Evolutionary conservation across 192 early-diverging fungal species (phyloP).

Genomic region (Radiomyces spectabilis): DNA sequence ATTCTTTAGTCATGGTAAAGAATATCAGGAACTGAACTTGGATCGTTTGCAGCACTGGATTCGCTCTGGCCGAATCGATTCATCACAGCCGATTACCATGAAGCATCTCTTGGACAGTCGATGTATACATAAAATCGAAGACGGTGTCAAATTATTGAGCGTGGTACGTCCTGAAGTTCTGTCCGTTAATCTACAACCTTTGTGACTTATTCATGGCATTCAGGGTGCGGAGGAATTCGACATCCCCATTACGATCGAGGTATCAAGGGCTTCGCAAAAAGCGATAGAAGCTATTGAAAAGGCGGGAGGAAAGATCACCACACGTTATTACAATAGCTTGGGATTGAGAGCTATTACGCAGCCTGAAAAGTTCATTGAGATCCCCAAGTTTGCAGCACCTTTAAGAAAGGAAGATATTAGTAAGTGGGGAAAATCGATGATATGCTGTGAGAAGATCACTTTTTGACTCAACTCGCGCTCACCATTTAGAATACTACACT

Average conservation of each 20-base stretch:
- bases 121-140: slow-evolving; percentile 66
- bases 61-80: slow-evolving; percentile 73
- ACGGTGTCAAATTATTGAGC: slow-evolving; percentile 80
- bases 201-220: not conserved
- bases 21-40: slow-evolving; percentile 69
- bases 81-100: slow-evolving; percentile 75
- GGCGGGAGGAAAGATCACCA: slow-evolving; percentile 73
- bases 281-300: slow-evolving; percentile 79
- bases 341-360: slow-evolving; percentile 69
- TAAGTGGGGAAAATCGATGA: slow-evolving; percentile 8
- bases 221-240: slow-evolving; percentile 75
- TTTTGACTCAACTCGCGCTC: not conserved
- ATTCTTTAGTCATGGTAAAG: slow-evolving; percentile 42
- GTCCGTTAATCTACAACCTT: not conserved
- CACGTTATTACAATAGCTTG: slow-evolving; percentile 72
- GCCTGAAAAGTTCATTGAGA: slow-evolving; percentile 68
- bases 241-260: slow-evolving; percentile 75
- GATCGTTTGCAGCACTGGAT: slow-evolving; percentile 93
- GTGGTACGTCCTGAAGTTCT: slow-evolving; percentile 43
- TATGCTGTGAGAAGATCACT: not conserved
- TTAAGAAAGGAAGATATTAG: slow-evolving; percentile 54
- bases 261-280: slow-evolving; percentile 67
- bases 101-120: slow-evolving; percentile 60
- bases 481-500: slow-evolving; percentile 9
- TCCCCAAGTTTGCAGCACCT: slow-evolving; percentile 64